phyloP scores from a whole-genome alignment of 1,284 basidiomycete species.

The Irpex sp. region DNA sequence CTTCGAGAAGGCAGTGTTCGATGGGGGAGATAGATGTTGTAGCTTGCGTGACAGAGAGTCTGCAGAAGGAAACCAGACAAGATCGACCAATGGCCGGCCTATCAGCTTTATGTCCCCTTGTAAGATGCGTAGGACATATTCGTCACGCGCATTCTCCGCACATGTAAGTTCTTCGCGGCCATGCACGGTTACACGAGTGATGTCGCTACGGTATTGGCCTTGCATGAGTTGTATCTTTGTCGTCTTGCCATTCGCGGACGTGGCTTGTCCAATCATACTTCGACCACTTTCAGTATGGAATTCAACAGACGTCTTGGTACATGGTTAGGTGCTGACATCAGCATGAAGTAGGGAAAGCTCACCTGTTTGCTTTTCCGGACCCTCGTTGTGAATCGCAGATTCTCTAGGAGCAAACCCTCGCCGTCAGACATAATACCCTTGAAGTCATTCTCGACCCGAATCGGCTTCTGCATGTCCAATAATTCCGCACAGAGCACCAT shows the following conservation, averaged over 20 bases:
- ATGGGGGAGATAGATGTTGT: not conserved
- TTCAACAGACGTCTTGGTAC: slow-evolving; percentile 3
- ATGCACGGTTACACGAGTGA: slow-evolving; percentile 12
- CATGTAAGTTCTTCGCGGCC: slow-evolving; percentile 12
- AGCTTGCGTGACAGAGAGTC: not conserved
- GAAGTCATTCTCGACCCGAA: slow-evolving; percentile 8
- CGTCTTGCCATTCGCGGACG: not conserved
- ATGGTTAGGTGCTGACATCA: not conserved
- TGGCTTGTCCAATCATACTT: slow-evolving; percentile 1
- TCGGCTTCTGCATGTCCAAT: slow-evolving; percentile 3
- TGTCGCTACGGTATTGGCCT: slow-evolving; percentile 3
- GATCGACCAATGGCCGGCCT: slow-evolving; percentile 5
- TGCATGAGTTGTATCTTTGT: slow-evolving; percentile 2
- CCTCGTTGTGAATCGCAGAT: slow-evolving; percentile 6
- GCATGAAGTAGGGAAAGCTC: not conserved
- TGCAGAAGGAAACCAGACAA: slow-evolving; percentile 8
- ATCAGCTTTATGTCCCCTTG: not conserved
- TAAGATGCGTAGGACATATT: slow-evolving; percentile 7
- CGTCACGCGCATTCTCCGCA: slow-evolving; percentile 12
- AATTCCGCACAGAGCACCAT: slow-evolving; percentile 4
- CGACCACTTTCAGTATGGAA: not conserved
- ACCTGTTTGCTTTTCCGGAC: slow-evolving; percentile 5
- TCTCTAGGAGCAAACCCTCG: slow-evolving; percentile 1
- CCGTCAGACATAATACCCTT: not conserved
- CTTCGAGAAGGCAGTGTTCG: not conserved